Evolutionary conservation across 1,284 basidiomycete genomes (phyloP).

Genomic region (Moesziomyces globuligerus): DNA sequence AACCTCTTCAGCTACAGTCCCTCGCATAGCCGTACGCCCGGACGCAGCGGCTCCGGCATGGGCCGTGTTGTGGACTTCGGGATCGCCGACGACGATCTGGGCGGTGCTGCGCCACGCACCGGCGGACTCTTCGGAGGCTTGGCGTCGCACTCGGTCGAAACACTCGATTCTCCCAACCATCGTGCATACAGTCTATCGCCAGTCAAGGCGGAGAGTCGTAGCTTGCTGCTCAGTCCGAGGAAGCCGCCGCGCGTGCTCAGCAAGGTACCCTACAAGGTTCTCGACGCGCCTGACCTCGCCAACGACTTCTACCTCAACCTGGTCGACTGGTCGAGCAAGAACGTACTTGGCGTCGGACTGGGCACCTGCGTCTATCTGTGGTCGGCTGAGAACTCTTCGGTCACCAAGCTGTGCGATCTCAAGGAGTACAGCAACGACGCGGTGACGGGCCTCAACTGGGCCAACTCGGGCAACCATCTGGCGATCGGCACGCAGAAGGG

Average conservation of each 20-base stretch:
- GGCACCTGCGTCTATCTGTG: slow-evolving; percentile 94
- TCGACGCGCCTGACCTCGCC: slow-evolving; percentile 90
- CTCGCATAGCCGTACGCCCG: slow-evolving; percentile 42
- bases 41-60: slow-evolving; percentile 41
- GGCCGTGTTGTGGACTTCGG: slow-evolving; percentile 43
- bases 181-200: slow-evolving; percentile 90
- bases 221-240: slow-evolving; percentile 84
- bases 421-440: slow-evolving; percentile 68
- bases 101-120: slow-evolving; percentile 16
- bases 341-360: slow-evolving; percentile 91
- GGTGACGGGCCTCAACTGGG: slow-evolving; percentile 74
- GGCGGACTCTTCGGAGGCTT: slow-evolving; percentile 55
- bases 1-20: slow-evolving; percentile 70
- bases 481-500: slow-evolving; percentile 92
- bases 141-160: slow-evolving; percentile 37
- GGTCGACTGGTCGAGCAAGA: slow-evolving; percentile 95
- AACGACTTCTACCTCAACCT: slow-evolving; percentile 99
- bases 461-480: slow-evolving; percentile 72
- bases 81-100: slow-evolving; percentile 35
- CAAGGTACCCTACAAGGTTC: slow-evolving; percentile 95
- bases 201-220: slow-evolving; percentile 83
- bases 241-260: slow-evolving; percentile 83
- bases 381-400: slow-evolving; percentile 91
- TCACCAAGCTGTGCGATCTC: slow-evolving; percentile 91
- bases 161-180: slow-evolving; percentile 74